phyloP scores from a whole-genome alignment of 2,329 filamentous ascomycete species.

The Ceratocystis cubensis region DNA sequence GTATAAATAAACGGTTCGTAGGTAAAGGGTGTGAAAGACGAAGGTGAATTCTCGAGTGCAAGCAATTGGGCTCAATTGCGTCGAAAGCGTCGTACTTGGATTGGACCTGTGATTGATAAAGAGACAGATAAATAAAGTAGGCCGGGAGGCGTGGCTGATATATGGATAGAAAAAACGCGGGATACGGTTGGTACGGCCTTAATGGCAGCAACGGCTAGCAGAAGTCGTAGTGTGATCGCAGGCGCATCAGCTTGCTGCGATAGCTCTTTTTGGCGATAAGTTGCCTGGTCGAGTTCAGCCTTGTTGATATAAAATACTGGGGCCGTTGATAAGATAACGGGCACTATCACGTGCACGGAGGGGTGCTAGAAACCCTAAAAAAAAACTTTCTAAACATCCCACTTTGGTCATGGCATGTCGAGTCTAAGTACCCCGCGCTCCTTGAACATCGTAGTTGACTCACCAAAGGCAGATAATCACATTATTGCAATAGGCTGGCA shows the following conservation, averaged over 20 bases:
- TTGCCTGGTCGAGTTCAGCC: not conserved
- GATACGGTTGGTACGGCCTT: not conserved
- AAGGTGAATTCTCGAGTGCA: not conserved
- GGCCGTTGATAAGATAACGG: not conserved
- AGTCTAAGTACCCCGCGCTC: not conserved
- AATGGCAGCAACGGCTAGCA: not conserved
- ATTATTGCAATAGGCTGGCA: not conserved
- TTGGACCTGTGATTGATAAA: no score
- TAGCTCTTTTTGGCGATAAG: not conserved
- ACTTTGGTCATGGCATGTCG: not conserved
- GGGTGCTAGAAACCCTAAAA: not conserved
- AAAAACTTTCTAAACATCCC: not conserved
- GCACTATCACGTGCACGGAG: not conserved
- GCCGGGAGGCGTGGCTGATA: not conserved
- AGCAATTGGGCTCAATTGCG: no score
- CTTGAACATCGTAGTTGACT: not conserved
- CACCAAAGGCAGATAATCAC: not conserved
- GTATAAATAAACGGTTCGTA: not conserved
- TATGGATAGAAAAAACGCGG: not conserved
- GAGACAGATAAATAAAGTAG: no score
- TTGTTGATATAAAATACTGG: not conserved
- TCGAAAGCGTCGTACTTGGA: no score
- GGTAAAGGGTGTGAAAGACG: not conserved
- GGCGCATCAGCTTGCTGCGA: constrained; percentile 8
- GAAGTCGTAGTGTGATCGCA: constrained; percentile 11